These are phyloP conservation scores for Oryza glaberrima DNA, from an alignment of 176 grass and related monocot species.

Conservation along the genomic window DNA sequence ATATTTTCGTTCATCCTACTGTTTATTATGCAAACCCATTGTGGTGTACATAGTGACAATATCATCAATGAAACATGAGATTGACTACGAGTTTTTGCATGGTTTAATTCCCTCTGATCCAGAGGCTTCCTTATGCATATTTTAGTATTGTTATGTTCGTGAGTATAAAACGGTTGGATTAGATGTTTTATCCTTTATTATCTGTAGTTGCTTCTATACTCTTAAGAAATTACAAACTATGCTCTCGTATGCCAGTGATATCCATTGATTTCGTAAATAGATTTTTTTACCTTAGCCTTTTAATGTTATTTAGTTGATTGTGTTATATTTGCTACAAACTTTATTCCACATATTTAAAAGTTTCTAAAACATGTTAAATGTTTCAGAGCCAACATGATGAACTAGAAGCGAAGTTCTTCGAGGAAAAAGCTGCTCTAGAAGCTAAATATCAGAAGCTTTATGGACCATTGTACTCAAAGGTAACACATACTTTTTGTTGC, in stretches of 20 bases:
- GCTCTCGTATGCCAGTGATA: background rate
- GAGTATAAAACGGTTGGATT: background rate
- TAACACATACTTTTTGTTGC: background rate
- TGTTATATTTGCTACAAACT: background rate
- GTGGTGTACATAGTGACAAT: background rate
- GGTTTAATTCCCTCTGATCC: background rate
- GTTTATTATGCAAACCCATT: background rate
- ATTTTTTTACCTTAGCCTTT: background rate
- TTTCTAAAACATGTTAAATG: no score
- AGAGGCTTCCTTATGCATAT: no score
- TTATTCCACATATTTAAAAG: no score
- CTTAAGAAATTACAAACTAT: background rate
- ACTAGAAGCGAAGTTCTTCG: slow-evolving; percentile 53
- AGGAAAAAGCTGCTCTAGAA: slow-evolving; percentile 58
- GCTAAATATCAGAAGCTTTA: slow-evolving; percentile 67
- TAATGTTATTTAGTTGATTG: background rate
- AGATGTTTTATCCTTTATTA: background rate
- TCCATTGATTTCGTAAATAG: background rate
- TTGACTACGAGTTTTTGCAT: background rate
- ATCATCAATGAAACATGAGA: no score
- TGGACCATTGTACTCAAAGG: slow-evolving; percentile 59
- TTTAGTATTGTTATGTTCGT: no score
- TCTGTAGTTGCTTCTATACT: background rate
- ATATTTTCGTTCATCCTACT: background rate
- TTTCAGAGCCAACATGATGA: slow-evolving; percentile 53